Evolutionary conservation across 345 rosid species (phyloP), one percentile per base, ranked within the genome.

Genomic region (Populus davidiana): DNA sequence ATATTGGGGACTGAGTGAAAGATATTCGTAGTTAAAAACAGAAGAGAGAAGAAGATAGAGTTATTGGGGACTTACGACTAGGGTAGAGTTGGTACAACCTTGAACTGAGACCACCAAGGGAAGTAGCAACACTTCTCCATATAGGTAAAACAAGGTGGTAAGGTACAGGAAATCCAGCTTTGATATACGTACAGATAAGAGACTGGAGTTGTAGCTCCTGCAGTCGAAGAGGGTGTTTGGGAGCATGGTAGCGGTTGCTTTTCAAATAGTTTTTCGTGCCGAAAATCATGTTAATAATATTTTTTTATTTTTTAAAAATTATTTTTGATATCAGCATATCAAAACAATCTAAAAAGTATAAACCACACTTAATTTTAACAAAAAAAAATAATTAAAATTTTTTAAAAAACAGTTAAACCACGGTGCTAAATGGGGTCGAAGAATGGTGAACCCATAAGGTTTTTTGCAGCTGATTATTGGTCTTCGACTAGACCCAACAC

Each of bases 131-230:
- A 72, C 87, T 81, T 54, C 71, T 89, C 90, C 89, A 86, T 8
- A 87, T 80, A 2, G 90, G 90, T 20, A 84, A 66, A 49, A 89
- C 59, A 63, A 89, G 89, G n/a, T 81, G 68, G 72, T 56, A 67
- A n/a, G 91, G 91, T 3, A 89, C 87, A 2, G 86, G 79, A 39
- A 78, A 62, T 31, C 90, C 83, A 41, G 82, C 83, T 66, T 79
- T 86, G 69, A 87, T 80, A 73, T 87, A 86, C 47, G 78, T 87
- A 75, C 75, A 89, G 61, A 86, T 81, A 7, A 86, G 75, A 39
- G 84, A 81, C 41, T 89, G 92, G 2, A 85, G 86, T 29, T 86
- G 84, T 1, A 89, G 85, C 78, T 89, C 92, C 56, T 81, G 90
- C 49, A 84, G 63, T 67, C 86, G 92, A 70, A 25, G 25, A 25